Percentiles rank a stretch among this genome's conserved stretches.
Conservation (phyloP, 257 asterid genomes). For the Rehmannia glutinosa region DNA sequence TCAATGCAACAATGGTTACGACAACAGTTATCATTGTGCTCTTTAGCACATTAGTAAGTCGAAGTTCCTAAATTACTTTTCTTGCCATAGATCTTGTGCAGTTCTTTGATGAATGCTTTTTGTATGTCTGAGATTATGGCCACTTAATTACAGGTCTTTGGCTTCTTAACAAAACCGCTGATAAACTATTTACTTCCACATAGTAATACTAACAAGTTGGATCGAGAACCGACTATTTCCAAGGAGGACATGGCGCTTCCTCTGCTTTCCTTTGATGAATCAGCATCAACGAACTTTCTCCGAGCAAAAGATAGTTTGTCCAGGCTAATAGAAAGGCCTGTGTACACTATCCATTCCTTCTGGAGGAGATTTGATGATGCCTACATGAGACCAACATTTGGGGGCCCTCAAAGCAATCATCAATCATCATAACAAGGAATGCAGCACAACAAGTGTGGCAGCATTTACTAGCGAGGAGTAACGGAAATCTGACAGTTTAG, state of each 20-base stretch:
- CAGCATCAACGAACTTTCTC: constrained; percentile 56
- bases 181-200: constrained; percentile 60
- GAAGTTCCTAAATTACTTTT: neutral
- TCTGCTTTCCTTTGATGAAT: constrained; percentile 76
- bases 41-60: constrained; percentile 75
- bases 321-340: constrained; percentile 81
- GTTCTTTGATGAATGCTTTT: neutral
- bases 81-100: neutral
- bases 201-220: constrained; percentile 23
- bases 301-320: constrained; percentile 71
- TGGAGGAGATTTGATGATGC: constrained; percentile 86
- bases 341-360: constrained; percentile 66
- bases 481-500: neutral
- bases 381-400: constrained; percentile 85
- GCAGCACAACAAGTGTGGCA: neutral
- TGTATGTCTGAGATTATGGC: neutral
- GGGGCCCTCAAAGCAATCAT: constrained; percentile 44
- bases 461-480: neutral
- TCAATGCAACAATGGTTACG: constrained; percentile 66
- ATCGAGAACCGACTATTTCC: constrained; percentile 54
- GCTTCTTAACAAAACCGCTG: constrained; percentile 79
- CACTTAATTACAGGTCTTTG: constrained; percentile 58
- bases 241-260: constrained; percentile 79
- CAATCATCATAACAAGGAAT: neutral
- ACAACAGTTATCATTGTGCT: constrained; percentile 68